Percentiles rank a stretch among this genome's conserved stretches.
phyloP scores from a whole-genome alignment of 2,329 filamentous ascomycete genomes.

The Neocatenulostroma microsporum region DNA sequence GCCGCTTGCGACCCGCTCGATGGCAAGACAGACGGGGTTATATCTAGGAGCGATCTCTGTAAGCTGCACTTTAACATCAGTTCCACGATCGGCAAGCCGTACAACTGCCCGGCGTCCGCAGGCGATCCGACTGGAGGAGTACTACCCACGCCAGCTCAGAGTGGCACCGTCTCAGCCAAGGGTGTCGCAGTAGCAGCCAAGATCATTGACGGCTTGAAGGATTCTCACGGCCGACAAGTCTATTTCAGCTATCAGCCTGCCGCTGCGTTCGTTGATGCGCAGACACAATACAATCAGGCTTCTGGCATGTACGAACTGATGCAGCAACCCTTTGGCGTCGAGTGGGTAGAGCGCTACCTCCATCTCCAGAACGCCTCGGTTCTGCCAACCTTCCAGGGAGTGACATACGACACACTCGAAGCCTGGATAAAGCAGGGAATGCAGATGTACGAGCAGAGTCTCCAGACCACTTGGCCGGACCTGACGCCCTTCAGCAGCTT shows the following conservation, averaged over 20 bases:
- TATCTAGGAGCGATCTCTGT: too few relatives aligned
- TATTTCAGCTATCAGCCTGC: slow-evolving; percentile 33
- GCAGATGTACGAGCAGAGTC: slow-evolving; percentile 42
- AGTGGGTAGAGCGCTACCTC: slow-evolving; percentile 39
- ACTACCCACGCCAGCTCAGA: too few relatives aligned
- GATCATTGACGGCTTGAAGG: slow-evolving; percentile 35
- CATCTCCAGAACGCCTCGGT: slow-evolving; percentile 34
- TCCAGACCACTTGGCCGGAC: slow-evolving; percentile 50
- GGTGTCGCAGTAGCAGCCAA: slow-evolving; percentile 29
- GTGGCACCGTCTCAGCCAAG: slow-evolving; percentile 26
- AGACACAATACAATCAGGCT: slow-evolving; percentile 29
- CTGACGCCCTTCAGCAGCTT: slow-evolving; percentile 41
- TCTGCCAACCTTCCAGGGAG: slow-evolving; percentile 36
- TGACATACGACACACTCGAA: slow-evolving; percentile 52
- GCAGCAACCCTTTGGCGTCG: slow-evolving; percentile 30
- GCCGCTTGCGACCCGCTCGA: slow-evolving; percentile 49
- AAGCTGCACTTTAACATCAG: too few relatives aligned
- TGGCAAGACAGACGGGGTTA: slow-evolving; percentile 49
- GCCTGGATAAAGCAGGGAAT: slow-evolving; percentile 47
- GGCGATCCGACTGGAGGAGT: too few relatives aligned
- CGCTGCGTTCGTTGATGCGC: slow-evolving; percentile 28
- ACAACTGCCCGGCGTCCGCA: too few relatives aligned
- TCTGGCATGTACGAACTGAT: slow-evolving; percentile 28
- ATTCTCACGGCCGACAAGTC: slow-evolving; percentile 32
- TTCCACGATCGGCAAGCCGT: too few relatives aligned